phyloP scores from a whole-genome alignment of 768 basidiomycete genomes.

The Phaffia australis region DNA sequence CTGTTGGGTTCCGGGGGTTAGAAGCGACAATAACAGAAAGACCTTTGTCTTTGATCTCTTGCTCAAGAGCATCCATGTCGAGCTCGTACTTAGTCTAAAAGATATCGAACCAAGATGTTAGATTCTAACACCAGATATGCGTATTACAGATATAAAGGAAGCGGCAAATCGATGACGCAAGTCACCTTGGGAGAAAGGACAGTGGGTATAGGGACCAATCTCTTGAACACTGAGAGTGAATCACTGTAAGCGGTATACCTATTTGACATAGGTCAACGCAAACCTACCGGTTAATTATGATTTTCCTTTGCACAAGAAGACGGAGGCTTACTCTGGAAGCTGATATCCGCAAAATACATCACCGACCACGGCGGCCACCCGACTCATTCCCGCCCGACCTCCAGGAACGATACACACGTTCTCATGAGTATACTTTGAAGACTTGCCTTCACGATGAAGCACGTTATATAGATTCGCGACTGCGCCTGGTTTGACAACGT shows the following conservation, averaged over 20 bases:
- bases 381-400: slow-evolving; percentile 76
- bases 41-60: slow-evolving; percentile 71
- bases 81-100: slow-evolving; percentile 54
- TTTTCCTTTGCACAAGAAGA: not conserved
- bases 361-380: slow-evolving; percentile 81
- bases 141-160: not conserved
- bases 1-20: slow-evolving; percentile 94
- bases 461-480: slow-evolving; percentile 83
- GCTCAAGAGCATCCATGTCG: slow-evolving; percentile 65
- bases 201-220: slow-evolving; percentile 82
- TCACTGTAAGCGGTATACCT: slow-evolving; percentile 31
- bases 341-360: slow-evolving; percentile 81
- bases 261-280: not conserved
- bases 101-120: slow-evolving; percentile 23
- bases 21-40: slow-evolving; percentile 75
- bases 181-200: slow-evolving; percentile 39
- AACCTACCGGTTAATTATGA: no score
- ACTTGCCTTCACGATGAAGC: slow-evolving; percentile 69
- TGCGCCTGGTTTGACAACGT: slow-evolving; percentile 49
- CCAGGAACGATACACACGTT: slow-evolving; percentile 82
- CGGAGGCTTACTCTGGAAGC: slow-evolving; percentile 70
- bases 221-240: slow-evolving; percentile 54
- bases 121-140: no score
- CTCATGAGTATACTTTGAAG: slow-evolving; percentile 76
- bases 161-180: not conserved